Evolutionary conservation across 805 yeast species (phyloP).

Genomic region (Sugiyamaella americana): DNA sequence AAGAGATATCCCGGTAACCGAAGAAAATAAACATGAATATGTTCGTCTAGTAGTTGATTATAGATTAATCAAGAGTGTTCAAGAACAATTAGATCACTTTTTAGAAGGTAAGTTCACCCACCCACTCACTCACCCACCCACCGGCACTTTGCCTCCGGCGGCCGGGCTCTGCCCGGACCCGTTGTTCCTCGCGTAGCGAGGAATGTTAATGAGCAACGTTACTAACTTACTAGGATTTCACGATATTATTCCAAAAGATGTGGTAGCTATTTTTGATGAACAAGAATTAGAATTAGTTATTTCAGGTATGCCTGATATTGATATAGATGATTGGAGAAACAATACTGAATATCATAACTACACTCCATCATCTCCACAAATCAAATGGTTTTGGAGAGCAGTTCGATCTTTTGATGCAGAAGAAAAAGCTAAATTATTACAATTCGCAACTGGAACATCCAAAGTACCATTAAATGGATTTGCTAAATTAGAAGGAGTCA

Average conservation of each 20-base stretch:
- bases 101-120: constrained; percentile 31
- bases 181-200: too few species aligned
- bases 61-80: constrained; percentile 72
- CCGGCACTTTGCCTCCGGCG: too few species aligned
- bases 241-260: constrained; percentile 77
- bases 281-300: constrained; percentile 89
- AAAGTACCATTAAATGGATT: constrained; percentile 95
- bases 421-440: constrained; percentile 88
- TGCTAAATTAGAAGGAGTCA: constrained; percentile 79
- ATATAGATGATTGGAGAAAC: constrained; percentile 91
- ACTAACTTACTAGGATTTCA: constrained; percentile 60
- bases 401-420: constrained; percentile 90
- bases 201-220: neutral
- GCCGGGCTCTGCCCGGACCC: too few species aligned
- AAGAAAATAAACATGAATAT: constrained; percentile 84
- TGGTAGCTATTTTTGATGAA: constrained; percentile 85
- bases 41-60: constrained; percentile 83
- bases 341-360: constrained; percentile 77
- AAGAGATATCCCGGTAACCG: constrained; percentile 76
- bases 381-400: constrained; percentile 98
- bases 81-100: constrained; percentile 82
- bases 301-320: constrained; percentile 93
- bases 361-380: constrained; percentile 73
- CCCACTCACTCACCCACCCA: too few species aligned
- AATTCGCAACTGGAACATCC: constrained; percentile 95